A percentile compares a stretch with the other conserved stretches of the same genome.
Conservation (phyloP, 2,329 filamentous ascomycete species). For the Epicoccum sorghinum region DNA sequence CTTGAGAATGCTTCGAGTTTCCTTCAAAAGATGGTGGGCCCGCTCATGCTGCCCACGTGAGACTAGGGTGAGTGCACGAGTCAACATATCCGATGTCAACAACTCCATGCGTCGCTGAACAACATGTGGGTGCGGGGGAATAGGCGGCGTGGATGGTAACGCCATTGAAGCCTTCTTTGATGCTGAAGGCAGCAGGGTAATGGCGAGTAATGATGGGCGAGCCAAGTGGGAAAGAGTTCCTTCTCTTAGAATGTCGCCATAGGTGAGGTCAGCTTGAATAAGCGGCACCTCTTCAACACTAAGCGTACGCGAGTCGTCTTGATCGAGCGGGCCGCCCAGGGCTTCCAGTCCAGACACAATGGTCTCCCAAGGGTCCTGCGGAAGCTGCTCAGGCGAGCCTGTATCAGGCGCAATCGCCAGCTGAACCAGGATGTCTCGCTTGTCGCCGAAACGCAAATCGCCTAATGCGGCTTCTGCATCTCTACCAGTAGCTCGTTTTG, state of each 20-base stretch:
- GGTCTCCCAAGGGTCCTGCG: constrained; percentile 95
- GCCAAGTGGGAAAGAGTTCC: constrained; percentile 85
- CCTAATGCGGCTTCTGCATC: constrained; percentile 93
- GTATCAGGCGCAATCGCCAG: constrained; percentile 90
- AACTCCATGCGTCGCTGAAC: constrained; percentile 98
- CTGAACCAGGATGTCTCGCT: constrained; percentile 91
- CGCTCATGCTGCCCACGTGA: constrained; percentile 91
- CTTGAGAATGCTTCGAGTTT: constrained; percentile 94
- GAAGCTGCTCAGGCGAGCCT: constrained; percentile 78
- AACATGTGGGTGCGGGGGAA: constrained; percentile 92
- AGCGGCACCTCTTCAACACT: constrained; percentile 95
- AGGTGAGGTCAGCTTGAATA: constrained; percentile 91
- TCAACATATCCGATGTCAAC: constrained; percentile 97
- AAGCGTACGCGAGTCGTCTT: constrained; percentile 79
- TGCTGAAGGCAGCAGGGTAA: constrained; percentile 86
- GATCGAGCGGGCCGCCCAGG: constrained; percentile 83
- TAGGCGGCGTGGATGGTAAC: constrained; percentile 68
- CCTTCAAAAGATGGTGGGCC: constrained; percentile 87
- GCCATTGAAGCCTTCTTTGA: constrained; percentile 63
- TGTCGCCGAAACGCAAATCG: constrained; percentile 93
- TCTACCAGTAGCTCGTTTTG: constrained; percentile 90
- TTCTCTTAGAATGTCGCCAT: constrained; percentile 91
- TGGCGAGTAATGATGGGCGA: constrained; percentile 87
- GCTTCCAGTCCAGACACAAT: constrained; percentile 96
- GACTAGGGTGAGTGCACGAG: constrained; percentile 86